A percentile compares a stretch with the other conserved stretches of the same genome.
phyloP scores from a whole-genome alignment of 768 basidiomycete genomes.

The Psilocybe cubensis region DNA sequence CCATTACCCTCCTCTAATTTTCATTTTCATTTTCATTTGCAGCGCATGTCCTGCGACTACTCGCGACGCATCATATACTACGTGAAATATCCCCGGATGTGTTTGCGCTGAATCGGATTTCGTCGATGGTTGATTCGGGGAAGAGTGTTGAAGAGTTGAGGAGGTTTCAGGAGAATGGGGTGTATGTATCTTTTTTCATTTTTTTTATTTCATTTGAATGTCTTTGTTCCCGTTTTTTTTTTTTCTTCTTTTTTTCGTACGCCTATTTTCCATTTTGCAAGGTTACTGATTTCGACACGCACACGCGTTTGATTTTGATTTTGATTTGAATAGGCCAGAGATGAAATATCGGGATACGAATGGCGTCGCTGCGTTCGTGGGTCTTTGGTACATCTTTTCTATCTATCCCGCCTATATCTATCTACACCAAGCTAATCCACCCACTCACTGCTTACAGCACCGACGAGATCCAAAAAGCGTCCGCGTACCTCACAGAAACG shows the following conservation, averaged over 20 bases:
- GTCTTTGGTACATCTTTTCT: constrained; percentile 54
- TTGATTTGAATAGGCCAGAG: constrained; percentile 50
- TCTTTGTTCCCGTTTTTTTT: too few species aligned
- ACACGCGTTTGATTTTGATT: too few species aligned
- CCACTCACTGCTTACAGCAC: constrained; percentile 43
- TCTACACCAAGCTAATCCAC: background rate
- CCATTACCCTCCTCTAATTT: background rate
- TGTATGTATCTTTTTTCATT: constrained; percentile 34
- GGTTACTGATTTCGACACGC: too few species aligned
- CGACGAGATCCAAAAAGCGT: constrained; percentile 78
- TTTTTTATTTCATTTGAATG: background rate
- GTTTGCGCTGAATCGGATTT: constrained; percentile 73
- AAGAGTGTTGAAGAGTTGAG: constrained; percentile 54
- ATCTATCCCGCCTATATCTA: background rate
- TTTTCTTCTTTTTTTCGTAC: too few species aligned
- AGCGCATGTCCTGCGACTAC: constrained; percentile 77
- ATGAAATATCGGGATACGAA: constrained; percentile 69
- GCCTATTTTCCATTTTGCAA: too few species aligned
- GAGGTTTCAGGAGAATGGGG: constrained; percentile 34
- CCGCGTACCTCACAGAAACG: constrained; percentile 76
- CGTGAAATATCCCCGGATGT: constrained; percentile 71
- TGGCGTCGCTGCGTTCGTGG: constrained; percentile 73
- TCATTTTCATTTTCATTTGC: background rate
- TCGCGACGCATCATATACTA: constrained; percentile 80
- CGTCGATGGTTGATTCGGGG: constrained; percentile 70